A percentile compares a stretch with the other conserved stretches of the same genome.
phyloP scores from a whole-genome alignment of 257 asterid genomes.

The Rehmannia glutinosa region DNA sequence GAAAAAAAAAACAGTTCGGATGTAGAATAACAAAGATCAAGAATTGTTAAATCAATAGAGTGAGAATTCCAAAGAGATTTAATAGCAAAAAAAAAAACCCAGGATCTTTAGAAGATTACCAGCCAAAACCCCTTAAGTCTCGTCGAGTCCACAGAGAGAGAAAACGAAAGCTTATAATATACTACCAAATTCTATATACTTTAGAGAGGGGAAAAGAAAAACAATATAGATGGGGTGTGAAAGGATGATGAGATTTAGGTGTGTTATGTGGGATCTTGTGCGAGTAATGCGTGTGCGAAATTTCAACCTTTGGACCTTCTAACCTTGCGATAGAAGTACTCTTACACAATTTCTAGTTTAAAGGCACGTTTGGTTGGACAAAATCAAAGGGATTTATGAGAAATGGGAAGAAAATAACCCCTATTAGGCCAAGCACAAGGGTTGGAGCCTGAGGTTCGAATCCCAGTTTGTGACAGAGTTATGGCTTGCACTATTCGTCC shows the following conservation, averaged over 20 bases:
- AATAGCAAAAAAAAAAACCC: background rate
- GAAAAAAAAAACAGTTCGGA: conserved; percentile 14
- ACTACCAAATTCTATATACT: conserved; percentile 7
- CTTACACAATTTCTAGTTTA: background rate
- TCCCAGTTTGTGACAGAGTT: no score
- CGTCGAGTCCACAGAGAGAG: conserved; percentile 33
- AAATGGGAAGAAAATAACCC: no score
- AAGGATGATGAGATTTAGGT: conserved; percentile 10
- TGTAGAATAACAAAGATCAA: conserved; percentile 25
- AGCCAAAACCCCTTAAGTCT: conserved; percentile 31
- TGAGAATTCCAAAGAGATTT: background rate
- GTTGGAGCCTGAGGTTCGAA: no score
- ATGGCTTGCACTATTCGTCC: no score
- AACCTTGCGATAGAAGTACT: background rate
- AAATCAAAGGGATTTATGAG: no score
- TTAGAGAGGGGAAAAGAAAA: conserved; percentile 1
- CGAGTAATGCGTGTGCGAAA: conserved; percentile 20
- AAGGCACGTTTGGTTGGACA: conserved; percentile 23
- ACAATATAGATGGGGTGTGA: conserved; percentile 13
- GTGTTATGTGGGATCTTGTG: conserved; percentile 23
- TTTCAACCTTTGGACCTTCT: conserved; percentile 24
- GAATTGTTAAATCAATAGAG: conserved; percentile 18
- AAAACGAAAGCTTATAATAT: background rate
- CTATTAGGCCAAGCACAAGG: no score
- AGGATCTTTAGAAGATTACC: conserved; percentile 18